A percentile compares a stretch with the other conserved stretches of the same genome.
Evolutionary conservation across 441 rosid genomes (phyloP).

Genomic region (Corymbia citriodora): DNA sequence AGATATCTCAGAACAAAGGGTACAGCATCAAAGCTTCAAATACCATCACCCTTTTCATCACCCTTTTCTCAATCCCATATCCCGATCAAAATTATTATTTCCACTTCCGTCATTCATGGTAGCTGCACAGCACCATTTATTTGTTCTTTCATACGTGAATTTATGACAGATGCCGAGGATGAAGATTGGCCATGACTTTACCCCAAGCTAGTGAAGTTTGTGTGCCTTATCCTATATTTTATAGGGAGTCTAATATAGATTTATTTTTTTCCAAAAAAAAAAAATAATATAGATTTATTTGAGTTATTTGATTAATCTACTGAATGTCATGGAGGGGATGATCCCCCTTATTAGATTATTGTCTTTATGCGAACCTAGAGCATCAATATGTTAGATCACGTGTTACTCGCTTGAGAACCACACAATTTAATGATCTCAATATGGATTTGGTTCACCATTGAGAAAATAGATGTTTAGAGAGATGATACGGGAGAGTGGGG

Average conservation of each 20-base stretch:
- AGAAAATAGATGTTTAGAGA: not conserved
- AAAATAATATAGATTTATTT: not conserved
- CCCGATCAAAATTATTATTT: too few relatives aligned
- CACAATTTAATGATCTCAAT: fast-evolving
- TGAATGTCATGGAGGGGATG: not conserved
- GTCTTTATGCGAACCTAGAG: fast-evolving
- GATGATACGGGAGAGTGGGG: not conserved
- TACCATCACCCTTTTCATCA: constrained; percentile 3
- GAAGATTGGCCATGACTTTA: too few relatives aligned
- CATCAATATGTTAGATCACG: fast-evolving
- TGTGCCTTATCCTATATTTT: too few relatives aligned
- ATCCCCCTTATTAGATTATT: not conserved
- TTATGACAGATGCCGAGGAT: too few relatives aligned
- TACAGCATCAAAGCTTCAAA: constrained; percentile 7
- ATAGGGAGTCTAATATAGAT: too few relatives aligned
- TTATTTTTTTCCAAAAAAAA: too few relatives aligned
- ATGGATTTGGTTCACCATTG: too few relatives aligned
- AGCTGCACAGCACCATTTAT: too few relatives aligned
- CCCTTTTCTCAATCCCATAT: too few relatives aligned
- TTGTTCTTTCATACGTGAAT: too few relatives aligned
- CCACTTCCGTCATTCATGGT: too few relatives aligned
- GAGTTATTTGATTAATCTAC: not conserved
- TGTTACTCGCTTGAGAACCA: fast-evolving
- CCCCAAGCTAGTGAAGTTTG: too few relatives aligned
- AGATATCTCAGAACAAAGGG: constrained; percentile 4